A percentile compares a stretch with the other conserved stretches of the same genome.
These are phyloP conservation scores for Oryza rufipogon DNA, from an alignment of 176 grass and related monocot genomes.

Conservation along the genomic window DNA sequence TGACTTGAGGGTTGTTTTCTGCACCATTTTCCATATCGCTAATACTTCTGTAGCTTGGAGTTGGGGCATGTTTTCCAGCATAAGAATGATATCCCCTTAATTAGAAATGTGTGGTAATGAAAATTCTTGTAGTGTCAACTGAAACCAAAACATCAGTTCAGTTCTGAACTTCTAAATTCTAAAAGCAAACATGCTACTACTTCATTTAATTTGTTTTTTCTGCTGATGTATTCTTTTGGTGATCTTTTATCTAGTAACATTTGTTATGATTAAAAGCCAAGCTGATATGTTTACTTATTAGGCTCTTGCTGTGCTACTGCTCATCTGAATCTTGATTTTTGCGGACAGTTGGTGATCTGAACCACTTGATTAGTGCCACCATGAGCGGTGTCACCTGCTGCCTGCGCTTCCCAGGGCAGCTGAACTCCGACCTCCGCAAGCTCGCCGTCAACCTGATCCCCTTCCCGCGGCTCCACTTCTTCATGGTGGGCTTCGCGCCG, in stretches of 20 bases:
- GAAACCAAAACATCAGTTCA: not conserved
- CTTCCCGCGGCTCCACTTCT: slow-evolving; percentile 86
- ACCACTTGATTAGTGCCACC: slow-evolving; percentile 77
- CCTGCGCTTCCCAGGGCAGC: slow-evolving; percentile 81
- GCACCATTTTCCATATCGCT: not conserved
- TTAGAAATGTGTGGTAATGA: not conserved
- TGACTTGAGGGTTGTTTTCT: not conserved
- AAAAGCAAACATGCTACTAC: not conserved
- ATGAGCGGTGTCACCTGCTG: slow-evolving; percentile 85
- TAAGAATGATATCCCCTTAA: not conserved
- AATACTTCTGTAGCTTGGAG: too few relatives aligned
- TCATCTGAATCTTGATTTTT: not conserved
- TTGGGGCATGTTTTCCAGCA: not conserved
- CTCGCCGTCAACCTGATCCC: slow-evolving; percentile 81
- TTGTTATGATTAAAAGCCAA: not conserved
- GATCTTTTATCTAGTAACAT: not conserved
- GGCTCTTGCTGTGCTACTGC: not conserved
- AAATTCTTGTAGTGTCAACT: not conserved
- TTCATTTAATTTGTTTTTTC: not conserved
- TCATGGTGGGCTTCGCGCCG: slow-evolving; percentile 82
- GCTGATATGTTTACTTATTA: not conserved
- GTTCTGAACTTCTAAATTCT: not conserved
- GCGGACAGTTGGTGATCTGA: slow-evolving; percentile 73
- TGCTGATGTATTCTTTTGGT: not conserved
- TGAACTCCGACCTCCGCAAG: slow-evolving; percentile 81